A percentile compares a stretch with the other conserved stretches of the same genome.
These are phyloP conservation scores for Phytophthora macrochlamydospora DNA, from an alignment of 352 stramenopile genomes.

Conservation along the genomic window DNA sequence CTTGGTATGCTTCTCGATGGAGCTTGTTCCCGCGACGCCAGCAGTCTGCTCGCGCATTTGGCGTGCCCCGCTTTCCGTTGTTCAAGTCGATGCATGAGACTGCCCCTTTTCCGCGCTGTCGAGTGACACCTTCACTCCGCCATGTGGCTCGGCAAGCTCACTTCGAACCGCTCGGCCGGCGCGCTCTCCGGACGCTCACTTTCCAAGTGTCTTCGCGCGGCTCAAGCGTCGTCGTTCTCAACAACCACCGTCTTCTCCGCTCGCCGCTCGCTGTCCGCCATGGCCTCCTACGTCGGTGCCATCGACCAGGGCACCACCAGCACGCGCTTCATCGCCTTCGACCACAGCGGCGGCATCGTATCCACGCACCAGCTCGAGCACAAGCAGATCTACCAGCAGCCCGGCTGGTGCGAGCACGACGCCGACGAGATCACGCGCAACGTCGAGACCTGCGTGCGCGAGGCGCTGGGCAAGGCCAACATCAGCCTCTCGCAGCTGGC, in stretches of 20 bases:
- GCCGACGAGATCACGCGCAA: constrained; percentile 95
- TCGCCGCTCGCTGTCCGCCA: constrained; percentile 23
- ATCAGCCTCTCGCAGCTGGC: constrained; percentile 79
- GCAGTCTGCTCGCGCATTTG: no score
- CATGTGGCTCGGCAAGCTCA: constrained; percentile 16
- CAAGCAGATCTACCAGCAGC: constrained; percentile 95
- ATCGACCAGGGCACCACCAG: constrained; percentile 98
- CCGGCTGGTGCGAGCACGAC: constrained; percentile 98
- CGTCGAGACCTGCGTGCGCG: constrained; percentile 72
- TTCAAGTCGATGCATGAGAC: no score
- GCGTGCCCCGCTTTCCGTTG: no score
- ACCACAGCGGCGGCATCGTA: constrained; percentile 88
- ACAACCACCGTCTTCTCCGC: neutral
- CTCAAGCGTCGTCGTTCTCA: constrained; percentile 15
- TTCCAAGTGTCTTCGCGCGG: constrained; percentile 36
- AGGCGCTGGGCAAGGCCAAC: constrained; percentile 72
- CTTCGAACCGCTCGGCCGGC: constrained; percentile 4
- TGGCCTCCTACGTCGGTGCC: constrained; percentile 75
- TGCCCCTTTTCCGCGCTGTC: no score
- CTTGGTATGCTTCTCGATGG: no score
- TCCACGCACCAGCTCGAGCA: constrained; percentile 95
- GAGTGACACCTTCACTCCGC: neutral
- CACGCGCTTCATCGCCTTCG: constrained; percentile 97
- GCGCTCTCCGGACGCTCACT: constrained; percentile 30
- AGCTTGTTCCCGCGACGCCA: no score